Percentiles rank a stretch among this genome's conserved stretches.
phyloP scores from a whole-genome alignment of 768 basidiomycete genomes.

The Cystofilobasidium macerans region DNA sequence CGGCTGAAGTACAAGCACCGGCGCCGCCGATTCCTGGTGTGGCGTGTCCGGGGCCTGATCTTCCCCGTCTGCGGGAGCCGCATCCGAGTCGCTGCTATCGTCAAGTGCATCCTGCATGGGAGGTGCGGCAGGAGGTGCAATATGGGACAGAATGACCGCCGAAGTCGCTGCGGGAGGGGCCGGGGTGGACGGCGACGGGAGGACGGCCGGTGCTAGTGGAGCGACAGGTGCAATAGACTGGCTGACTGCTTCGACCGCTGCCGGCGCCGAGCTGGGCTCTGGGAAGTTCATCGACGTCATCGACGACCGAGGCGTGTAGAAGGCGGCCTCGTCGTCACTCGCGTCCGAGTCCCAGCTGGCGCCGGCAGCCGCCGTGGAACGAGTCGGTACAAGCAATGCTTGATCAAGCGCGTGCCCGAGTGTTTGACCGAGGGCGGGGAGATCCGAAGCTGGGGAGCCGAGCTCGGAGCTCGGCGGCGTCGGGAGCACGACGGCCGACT shows the following conservation, averaged over 20 bases:
- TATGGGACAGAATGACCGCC: too few relatives aligned
- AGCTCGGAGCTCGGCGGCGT: background rate
- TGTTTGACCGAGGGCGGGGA: background rate
- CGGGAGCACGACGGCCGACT: background rate
- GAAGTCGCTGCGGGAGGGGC: too few relatives aligned
- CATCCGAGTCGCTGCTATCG: too few relatives aligned
- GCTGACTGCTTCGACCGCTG: too few relatives aligned
- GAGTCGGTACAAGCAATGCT: background rate
- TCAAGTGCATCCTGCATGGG: too few relatives aligned
- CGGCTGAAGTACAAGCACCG: constrained; percentile 13
- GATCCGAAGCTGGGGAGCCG: background rate
- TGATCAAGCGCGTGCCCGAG: background rate
- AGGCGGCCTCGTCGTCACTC: constrained; percentile 10
- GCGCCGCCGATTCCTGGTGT: background rate
- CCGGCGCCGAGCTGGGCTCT: background rate
- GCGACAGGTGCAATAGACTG: too few relatives aligned
- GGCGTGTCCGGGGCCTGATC: background rate
- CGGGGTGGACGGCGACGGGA: too few relatives aligned
- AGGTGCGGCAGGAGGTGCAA: too few relatives aligned
- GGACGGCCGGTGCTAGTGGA: too few relatives aligned
- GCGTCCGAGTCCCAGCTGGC: background rate
- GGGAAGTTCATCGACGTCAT: constrained; percentile 4
- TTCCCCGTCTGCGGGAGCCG: too few relatives aligned
- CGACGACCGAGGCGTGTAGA: constrained; percentile 13
- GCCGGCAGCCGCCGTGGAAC: too few relatives aligned